phyloP scores from a whole-genome alignment of 2,329 filamentous ascomycete species.

The Aspergillus novoparasiticus region DNA sequence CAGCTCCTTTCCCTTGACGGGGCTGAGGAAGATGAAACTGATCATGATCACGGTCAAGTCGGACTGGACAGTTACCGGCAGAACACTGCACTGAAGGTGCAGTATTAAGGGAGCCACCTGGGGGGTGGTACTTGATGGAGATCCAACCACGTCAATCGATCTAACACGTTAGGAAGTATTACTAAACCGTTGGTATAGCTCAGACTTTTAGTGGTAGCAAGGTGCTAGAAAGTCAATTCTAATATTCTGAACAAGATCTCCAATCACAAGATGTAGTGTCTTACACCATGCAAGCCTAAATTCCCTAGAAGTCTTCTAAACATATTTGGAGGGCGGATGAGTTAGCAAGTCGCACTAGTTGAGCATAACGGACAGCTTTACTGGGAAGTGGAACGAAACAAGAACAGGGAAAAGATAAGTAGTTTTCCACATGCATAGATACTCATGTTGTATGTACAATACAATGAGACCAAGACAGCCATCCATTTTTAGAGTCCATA shows the following conservation, averaged over 20 bases:
- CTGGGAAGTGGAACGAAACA: background rate
- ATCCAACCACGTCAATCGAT: background rate
- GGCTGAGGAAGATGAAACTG: conserved; percentile 36
- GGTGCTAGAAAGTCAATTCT: background rate
- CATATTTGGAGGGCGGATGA: background rate
- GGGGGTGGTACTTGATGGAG: background rate
- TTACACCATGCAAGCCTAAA: background rate
- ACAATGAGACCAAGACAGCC: background rate
- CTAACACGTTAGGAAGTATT: background rate
- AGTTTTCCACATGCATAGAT: conserved; percentile 1
- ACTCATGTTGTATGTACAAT: conserved; percentile 12
- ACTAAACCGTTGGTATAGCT: background rate
- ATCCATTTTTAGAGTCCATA: background rate
- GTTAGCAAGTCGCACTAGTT: background rate
- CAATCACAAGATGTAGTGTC: background rate
- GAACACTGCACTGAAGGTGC: background rate
- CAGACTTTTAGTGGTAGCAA: background rate
- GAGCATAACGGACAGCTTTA: background rate
- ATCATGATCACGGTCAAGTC: conserved; percentile 27
- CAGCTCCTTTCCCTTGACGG: conserved; percentile 59
- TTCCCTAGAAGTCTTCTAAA: background rate
- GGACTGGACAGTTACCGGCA: conserved; percentile 13
- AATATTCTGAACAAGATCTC: background rate
- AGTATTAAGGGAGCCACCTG: background rate
- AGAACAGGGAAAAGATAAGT: background rate